Base-by-base conservation (phyloP, 2,329 filamentous ascomycete species). In the Fonsecaea multimorphosa region DNA sequence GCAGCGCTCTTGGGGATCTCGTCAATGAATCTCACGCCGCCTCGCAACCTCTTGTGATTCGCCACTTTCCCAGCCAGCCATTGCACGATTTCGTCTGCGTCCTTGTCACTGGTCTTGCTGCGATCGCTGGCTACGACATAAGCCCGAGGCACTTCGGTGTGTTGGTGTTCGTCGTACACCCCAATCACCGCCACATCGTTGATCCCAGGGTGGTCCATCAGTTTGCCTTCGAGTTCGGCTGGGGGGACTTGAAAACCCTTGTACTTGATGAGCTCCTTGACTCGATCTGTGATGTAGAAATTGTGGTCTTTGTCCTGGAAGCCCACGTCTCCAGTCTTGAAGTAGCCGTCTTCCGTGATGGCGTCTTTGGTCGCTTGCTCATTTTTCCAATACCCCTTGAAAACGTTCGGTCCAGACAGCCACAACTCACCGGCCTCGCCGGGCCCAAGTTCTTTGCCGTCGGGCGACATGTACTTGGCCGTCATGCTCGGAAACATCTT, bases 291-390 rank as follows among this genome's bases (percentile, higher is more conserved):
- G 75, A 97, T 94, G 81, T 89, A 97, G 73, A 96, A 91, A 74
- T 96, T 91, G 32, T 91, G 91, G 8, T 73, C 56, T 57, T 91
- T 84, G 74, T 96, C 91, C 73, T 91, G 86, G 70, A 91, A 88
- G 3, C 92, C 91, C 29, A 97, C 88, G 73, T 97, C 93, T 1
- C 93, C 93, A 0, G 93, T 97, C 78, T 89, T 93, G 84, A 96
- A 97, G 81, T 88, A 97, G 0, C 92, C 92, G 70, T 96, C 92
- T 27, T 64, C 44, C 8, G 64, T 67, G 40, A 88, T 76, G 11
- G 84, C 84, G 34, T 85, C 81, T 24, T 77, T 80, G 2, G 87
- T 89, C 0, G 82, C 85, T 60, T 82, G 78, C 0, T 83, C 80
- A 71, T 89, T 89, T 73, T 87, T 85, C 71, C 84, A 80, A 70